A percentile compares a stretch with the other conserved stretches of the same genome.
These are phyloP conservation scores for Aegilops tauschii DNA, from an alignment of 176 grass and related monocot genomes.

Conservation along the genomic window DNA sequence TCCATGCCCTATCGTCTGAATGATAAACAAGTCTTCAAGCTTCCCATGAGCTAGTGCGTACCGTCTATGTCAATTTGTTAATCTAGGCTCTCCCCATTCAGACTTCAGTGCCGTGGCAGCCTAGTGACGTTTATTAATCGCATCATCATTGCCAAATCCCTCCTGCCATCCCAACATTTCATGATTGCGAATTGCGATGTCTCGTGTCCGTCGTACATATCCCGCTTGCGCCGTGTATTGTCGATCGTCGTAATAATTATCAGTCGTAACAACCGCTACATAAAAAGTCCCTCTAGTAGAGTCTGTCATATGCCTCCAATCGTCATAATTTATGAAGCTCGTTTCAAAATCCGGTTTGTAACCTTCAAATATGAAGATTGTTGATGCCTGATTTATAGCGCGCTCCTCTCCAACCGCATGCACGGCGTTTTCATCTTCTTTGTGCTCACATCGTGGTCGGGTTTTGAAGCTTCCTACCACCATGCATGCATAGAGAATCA, in stretches of 20 bases:
- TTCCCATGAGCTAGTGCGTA: neutral
- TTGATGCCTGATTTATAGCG: too few relatives aligned
- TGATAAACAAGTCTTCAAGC: neutral
- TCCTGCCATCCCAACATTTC: neutral
- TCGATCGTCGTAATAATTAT: too few relatives aligned
- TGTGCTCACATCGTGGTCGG: accelerated
- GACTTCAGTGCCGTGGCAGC: neutral
- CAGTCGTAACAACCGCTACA: too few relatives aligned
- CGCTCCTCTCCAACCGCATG: too few relatives aligned
- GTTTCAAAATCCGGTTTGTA: too few relatives aligned
- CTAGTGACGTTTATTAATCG: neutral
- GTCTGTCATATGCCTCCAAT: too few relatives aligned
- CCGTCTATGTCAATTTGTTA: neutral
- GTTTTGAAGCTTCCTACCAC: too few relatives aligned
- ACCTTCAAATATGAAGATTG: too few relatives aligned
- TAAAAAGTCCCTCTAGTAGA: too few relatives aligned
- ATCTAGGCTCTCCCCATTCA: neutral
- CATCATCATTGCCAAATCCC: neutral
- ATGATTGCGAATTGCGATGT: neutral
- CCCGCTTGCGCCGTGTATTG: neutral
- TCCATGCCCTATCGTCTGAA: neutral
- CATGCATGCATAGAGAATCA: too few relatives aligned
- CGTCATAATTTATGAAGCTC: too few relatives aligned
- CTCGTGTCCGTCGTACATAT: neutral
- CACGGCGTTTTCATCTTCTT: too few relatives aligned